These are phyloP conservation scores for Tolypocladium tundrense DNA, from an alignment of 2,329 filamentous ascomycete species.

Conservation along the genomic window DNA sequence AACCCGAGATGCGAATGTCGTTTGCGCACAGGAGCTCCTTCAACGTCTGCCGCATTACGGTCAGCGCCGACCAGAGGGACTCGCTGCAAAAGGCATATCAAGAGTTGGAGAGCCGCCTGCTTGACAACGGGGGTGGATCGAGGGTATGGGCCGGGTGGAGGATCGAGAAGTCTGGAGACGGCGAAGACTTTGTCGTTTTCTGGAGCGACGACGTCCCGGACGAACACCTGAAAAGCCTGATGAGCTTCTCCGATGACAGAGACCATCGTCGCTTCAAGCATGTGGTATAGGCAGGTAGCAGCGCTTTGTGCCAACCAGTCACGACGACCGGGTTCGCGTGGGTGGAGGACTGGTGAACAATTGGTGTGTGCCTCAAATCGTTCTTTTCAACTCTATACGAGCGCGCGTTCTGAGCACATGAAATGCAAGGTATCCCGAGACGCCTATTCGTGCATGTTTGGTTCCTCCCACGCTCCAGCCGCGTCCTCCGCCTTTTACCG, in stretches of 20 bases:
- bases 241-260: conserved; percentile 9
- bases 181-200: conserved; percentile 29
- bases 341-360: neutral
- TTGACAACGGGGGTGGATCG: conserved; percentile 17
- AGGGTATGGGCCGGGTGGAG: conserved; percentile 30
- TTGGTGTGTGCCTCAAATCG: conserved; percentile 21
- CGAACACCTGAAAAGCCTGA: conserved; percentile 17
- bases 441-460: conserved; percentile 37
- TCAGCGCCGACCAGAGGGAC: conserved; percentile 19
- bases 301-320: neutral
- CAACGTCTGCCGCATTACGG: conserved; percentile 23
- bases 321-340: neutral
- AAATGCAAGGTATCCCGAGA: conserved; percentile 47
- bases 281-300: conserved; percentile 8
- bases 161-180: conserved; percentile 24
- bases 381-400: conserved; percentile 27
- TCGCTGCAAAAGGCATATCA: conserved; percentile 23
- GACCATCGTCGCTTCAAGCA: conserved; percentile 14
- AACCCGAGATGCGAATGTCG: conserved; percentile 12
- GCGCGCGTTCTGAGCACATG: conserved; percentile 28
- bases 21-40: conserved; percentile 17
- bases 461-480: conserved; percentile 18
- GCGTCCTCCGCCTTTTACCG: conserved; percentile 11
- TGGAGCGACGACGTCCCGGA: conserved; percentile 25
- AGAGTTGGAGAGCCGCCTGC: conserved; percentile 18